A percentile compares a stretch with the other conserved stretches of the same genome.
phyloP scores from a whole-genome alignment of 1,284 basidiomycete genomes.

The Kalmanozyma brasiliensis region DNA sequence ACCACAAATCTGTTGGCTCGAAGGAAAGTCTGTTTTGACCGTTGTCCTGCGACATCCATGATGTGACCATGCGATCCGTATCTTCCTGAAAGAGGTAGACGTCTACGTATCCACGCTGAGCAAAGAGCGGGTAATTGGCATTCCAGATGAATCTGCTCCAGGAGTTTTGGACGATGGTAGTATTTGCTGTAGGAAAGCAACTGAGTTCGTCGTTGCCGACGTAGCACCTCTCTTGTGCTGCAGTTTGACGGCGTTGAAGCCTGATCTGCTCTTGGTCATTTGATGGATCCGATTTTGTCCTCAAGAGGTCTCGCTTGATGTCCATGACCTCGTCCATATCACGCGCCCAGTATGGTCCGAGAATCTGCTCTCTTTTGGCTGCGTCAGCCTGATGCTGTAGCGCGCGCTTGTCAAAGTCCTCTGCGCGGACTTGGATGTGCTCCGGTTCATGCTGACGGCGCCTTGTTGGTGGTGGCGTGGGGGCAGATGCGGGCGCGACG shows the following conservation, averaged over 20 bases:
- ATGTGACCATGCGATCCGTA: conserved; percentile 47
- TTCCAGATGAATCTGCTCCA: conserved; percentile 64
- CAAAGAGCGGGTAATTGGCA: conserved; percentile 56
- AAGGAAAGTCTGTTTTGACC: conserved; percentile 53
- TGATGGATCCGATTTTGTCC: conserved; percentile 5
- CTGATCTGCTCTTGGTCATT: background rate
- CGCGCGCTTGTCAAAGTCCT: conserved; percentile 22
- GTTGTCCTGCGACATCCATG: conserved; percentile 56
- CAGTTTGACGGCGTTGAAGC: conserved; percentile 49
- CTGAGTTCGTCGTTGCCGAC: conserved; percentile 59
- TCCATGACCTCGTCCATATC: conserved; percentile 31
- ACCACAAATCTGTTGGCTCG: conserved; percentile 55
- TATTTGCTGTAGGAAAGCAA: conserved; percentile 55
- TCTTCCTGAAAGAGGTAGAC: conserved; percentile 63
- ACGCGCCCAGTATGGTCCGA: conserved; percentile 51
- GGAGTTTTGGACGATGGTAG: conserved; percentile 43
- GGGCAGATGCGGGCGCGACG: conserved; percentile 28
- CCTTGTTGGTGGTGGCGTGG: conserved; percentile 38
- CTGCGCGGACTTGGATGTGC: conserved; percentile 19
- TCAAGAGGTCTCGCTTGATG: conserved; percentile 29
- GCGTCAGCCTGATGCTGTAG: conserved; percentile 4
- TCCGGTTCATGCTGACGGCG: conserved; percentile 34
- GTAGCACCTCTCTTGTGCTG: conserved; percentile 47
- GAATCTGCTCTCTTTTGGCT: conserved; percentile 27
- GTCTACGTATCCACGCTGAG: conserved; percentile 53